These are phyloP conservation scores for Kodamaea jinghongensis DNA, from an alignment of 805 yeast genomes.

Conservation along the genomic window DNA sequence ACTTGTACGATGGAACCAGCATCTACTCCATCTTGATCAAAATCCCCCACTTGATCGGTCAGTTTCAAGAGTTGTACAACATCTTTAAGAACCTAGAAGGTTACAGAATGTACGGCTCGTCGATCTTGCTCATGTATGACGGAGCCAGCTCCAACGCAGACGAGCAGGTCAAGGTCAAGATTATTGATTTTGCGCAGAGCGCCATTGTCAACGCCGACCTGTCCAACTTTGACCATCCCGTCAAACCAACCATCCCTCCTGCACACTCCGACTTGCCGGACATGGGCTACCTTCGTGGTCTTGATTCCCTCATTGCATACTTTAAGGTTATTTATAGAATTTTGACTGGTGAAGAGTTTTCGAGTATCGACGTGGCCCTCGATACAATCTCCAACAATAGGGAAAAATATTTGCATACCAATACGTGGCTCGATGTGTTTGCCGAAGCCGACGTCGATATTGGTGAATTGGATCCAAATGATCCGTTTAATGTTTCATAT, in stretches of 20 bases:
- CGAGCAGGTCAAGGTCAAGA: constrained; percentile 47
- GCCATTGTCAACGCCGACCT: constrained; percentile 62
- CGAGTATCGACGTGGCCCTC: constrained; percentile 18
- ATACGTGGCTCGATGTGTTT: constrained; percentile 35
- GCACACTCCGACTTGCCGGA: constrained; percentile 62
- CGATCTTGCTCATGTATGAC: constrained; percentile 86
- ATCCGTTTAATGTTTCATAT: constrained; percentile 22
- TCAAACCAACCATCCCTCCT: constrained; percentile 62
- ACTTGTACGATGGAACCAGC: constrained; percentile 71
- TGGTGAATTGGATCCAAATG: constrained; percentile 9
- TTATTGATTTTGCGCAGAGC: constrained; percentile 95
- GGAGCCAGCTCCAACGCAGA: constrained; percentile 38
- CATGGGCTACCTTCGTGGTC: constrained; percentile 80
- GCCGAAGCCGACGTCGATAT: constrained; percentile 20
- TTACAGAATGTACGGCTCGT: constrained; percentile 89
- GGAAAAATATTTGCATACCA: constrained; percentile 14
- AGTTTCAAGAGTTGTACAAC: constrained; percentile 54
- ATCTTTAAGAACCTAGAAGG: constrained; percentile 60
- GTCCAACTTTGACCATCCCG: constrained; percentile 3
- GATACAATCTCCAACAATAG: constrained; percentile 13
- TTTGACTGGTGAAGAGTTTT: constrained; percentile 44
- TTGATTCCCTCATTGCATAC: constrained; percentile 67
- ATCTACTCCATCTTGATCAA: constrained; percentile 59
- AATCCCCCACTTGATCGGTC: constrained; percentile 62
- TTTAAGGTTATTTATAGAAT: constrained; percentile 58